Evolutionary conservation across 73 alveolate genomes (phyloP).

Genomic region (Paramecium sonneborni): DNA sequence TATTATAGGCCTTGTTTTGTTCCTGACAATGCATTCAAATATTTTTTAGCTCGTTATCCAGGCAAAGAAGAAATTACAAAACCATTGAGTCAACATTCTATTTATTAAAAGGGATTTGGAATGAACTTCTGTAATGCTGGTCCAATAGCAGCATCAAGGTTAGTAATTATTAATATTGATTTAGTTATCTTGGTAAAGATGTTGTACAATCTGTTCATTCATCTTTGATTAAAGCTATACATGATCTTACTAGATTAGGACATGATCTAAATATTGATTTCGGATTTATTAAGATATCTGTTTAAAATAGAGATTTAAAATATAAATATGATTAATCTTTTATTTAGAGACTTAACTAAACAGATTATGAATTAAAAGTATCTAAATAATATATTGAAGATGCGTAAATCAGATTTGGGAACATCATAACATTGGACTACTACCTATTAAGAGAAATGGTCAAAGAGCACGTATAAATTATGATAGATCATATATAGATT

Average conservation of each 20-base stretch:
- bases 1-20: constrained; percentile 63
- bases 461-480: constrained; percentile 19
- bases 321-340: constrained; percentile 53
- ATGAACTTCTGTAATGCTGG: constrained; percentile 69
- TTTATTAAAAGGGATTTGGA: constrained; percentile 60
- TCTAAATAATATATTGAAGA: background rate
- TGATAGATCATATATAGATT: background rate
- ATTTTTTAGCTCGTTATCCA: constrained; percentile 54
- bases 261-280: constrained; percentile 57
- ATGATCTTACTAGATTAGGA: constrained; percentile 56
- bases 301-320: constrained; percentile 51
- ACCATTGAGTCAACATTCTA: constrained; percentile 60
- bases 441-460: constrained; percentile 61
- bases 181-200: constrained; percentile 60
- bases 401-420: constrained; percentile 60
- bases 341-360: constrained; percentile 26
- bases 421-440: constrained; percentile 66
- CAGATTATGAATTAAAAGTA: constrained; percentile 63
- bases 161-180: background rate
- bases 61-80: constrained; percentile 65
- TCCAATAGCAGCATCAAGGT: constrained; percentile 68
- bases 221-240: constrained; percentile 53
- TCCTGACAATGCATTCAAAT: constrained; percentile 63
- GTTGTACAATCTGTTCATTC: constrained; percentile 55
- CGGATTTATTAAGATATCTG: constrained; percentile 40